Conservation (phyloP, 2,329 filamentous ascomycete species). For the Penicillium sp. region DNA sequence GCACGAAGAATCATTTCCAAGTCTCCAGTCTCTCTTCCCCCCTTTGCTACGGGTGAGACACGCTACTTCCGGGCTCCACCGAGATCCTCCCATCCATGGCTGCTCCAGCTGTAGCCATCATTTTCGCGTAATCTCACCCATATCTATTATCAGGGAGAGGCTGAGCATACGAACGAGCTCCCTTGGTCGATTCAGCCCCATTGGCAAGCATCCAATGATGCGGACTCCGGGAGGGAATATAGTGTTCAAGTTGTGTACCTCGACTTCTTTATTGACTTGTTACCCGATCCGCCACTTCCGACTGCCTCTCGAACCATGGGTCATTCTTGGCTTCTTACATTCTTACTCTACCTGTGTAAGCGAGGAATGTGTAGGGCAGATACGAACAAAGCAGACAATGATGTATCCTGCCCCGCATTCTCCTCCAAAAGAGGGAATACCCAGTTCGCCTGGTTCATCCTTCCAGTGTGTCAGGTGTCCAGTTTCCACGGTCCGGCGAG, state of each 20-base stretch:
- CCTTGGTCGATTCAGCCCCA: slow-evolving; percentile 11
- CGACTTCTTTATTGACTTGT: slow-evolving; percentile 9
- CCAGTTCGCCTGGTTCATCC: not conserved
- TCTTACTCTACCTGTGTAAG: not conserved
- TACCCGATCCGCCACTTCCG: slow-evolving; percentile 17
- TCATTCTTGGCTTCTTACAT: slow-evolving; percentile 6
- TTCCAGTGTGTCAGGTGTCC: not conserved
- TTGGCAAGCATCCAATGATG: slow-evolving; percentile 21
- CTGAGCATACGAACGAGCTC: slow-evolving; percentile 1
- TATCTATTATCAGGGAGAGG: not conserved
- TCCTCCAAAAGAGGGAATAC: not conserved
- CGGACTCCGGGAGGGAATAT: slow-evolving; percentile 11
- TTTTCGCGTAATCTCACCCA: slow-evolving; percentile 15
- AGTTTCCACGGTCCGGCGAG: not conserved
- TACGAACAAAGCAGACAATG: not conserved
- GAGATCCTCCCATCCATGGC: slow-evolving; percentile 9
- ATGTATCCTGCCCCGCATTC: slow-evolving; percentile 2
- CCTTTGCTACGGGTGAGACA: slow-evolving; percentile 14
- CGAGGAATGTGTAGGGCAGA: not conserved
- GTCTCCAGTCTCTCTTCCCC: not conserved
- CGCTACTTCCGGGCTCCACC: not conserved
- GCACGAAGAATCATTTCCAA: not conserved
- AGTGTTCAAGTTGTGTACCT: not conserved
- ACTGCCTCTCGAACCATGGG: not conserved
- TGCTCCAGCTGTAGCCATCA: slow-evolving; percentile 13